Conservation (phyloP, 768 basidiomycete genomes). For the Hirschioporus abietinus region DNA sequence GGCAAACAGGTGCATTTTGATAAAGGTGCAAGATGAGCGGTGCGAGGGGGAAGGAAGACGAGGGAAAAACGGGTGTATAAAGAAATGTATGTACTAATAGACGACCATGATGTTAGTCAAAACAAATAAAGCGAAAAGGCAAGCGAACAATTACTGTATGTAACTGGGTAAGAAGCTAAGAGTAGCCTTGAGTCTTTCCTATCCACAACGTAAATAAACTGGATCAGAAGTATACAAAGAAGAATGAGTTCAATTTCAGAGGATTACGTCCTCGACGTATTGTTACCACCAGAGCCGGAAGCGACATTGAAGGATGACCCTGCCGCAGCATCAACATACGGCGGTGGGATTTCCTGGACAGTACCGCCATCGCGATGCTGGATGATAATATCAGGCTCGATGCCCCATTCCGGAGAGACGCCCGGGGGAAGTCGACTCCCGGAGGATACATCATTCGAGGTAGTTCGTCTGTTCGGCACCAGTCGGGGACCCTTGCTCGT, state of each 20-base stretch:
- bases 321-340: conserved; percentile 24
- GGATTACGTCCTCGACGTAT: not conserved
- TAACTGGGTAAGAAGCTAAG: too few species aligned
- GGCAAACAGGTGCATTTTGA: not conserved
- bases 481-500: not conserved
- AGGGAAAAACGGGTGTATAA: not conserved
- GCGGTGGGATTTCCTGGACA: conserved; percentile 37
- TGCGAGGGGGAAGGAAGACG: not conserved
- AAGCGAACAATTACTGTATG: too few species aligned
- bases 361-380: conserved; percentile 35
- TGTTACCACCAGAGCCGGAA: not conserved
- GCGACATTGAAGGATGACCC: not conserved
- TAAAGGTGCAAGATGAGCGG: not conserved
- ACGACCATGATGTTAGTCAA: too few species aligned
- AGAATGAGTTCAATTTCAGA: not conserved
- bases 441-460: not conserved
- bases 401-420: conserved; percentile 8
- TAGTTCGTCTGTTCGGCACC: not conserved
- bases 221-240: not conserved
- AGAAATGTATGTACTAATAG: too few species aligned
- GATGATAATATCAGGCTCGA: conserved; percentile 29
- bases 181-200: too few species aligned
- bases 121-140: too few species aligned
- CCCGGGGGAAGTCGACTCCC: not conserved
- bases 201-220: too few species aligned